Conservation (phyloP, 2,329 filamentous ascomycete genomes). For the Penicillium sp. region DNA sequence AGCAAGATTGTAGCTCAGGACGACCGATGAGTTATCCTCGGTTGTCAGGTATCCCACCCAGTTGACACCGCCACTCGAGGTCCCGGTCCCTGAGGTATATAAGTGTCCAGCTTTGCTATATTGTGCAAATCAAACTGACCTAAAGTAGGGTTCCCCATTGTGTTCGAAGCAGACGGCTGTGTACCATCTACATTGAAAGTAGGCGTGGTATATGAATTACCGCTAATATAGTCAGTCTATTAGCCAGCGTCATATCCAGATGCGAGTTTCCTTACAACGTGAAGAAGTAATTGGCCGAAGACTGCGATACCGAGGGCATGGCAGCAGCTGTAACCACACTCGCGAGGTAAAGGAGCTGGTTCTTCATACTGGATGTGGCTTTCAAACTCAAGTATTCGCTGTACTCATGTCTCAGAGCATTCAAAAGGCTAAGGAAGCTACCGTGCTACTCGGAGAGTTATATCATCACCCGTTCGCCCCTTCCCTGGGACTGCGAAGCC, state of each 20-base stretch:
- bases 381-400: background rate
- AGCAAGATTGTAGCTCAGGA: slow-evolving; percentile 53
- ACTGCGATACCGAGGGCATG: slow-evolving; percentile 11
- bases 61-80: slow-evolving; percentile 49
- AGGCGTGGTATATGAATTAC: slow-evolving; percentile 58
- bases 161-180: slow-evolving; percentile 52
- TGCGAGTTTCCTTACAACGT: slow-evolving; percentile 35
- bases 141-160: slow-evolving; percentile 56
- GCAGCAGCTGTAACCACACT: slow-evolving; percentile 16
- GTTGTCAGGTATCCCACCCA: slow-evolving; percentile 51
- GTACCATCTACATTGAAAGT: slow-evolving; percentile 53
- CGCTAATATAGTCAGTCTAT: slow-evolving; percentile 33
- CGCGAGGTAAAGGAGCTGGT: slow-evolving; percentile 7
- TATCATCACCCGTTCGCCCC: background rate
- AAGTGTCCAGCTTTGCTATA: background rate
- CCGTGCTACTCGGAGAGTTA: background rate
- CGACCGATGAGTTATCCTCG: slow-evolving; percentile 45
- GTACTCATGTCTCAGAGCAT: background rate
- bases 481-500: background rate
- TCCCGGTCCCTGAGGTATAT: slow-evolving; percentile 42
- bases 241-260: background rate
- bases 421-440: background rate
- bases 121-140: slow-evolving; percentile 32
- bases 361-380: slow-evolving; percentile 8
- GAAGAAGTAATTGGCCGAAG: slow-evolving; percentile 36